Base-by-base conservation (phyloP, 345 rosid genomes). In the Brassica nigra region DNA sequence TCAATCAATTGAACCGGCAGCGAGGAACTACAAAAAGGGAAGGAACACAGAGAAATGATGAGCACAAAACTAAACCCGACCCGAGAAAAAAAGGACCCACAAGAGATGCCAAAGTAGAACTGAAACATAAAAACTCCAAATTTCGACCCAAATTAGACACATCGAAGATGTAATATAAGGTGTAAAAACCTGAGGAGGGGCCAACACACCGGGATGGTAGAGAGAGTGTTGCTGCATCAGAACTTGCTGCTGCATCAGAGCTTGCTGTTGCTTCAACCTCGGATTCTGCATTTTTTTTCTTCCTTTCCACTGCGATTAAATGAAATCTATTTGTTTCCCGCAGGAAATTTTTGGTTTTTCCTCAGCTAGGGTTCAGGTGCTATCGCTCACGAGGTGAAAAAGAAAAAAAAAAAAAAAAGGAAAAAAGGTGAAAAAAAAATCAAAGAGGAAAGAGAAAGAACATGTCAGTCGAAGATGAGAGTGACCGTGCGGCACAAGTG, bases 141-240 rank as follows among this genome's bases (percentile, higher is more conserved):
- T 71, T 71, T 39, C 66, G 11, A 66, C 57, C 75, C 11, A 80
- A 80, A 58, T 57, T 75, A 63, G 49, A 63, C 70, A 52, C 66
- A 57, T 55, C 82, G 58, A 65, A 77, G 78, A 36, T 16, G 67
- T 68, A 16, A 33, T 36, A 18, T 3, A 1, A 28, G 58, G 39
- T 31, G 20, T 15, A 67, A 27, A 39, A 49, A 94, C 97, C 97
- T 39, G 47, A 8, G 11, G 97, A 58, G 94, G 90, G 66, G 97
- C 93, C 68, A 94, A 85, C 70, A 93, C 93, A 49, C 96, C 97
- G 2, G 98, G 99, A 79, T 93, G 99, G 79, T 91, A 95, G 57
- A 95, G 92, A 72, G 97, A 84, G 89, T 93, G 98, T 72, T 95
- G 99, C 62, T 91, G 99, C 97, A 95, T 91, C 95, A 92, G 55